Conservation (phyloP, 768 basidiomycete genomes). For the Boletus rubropictus region DNA sequence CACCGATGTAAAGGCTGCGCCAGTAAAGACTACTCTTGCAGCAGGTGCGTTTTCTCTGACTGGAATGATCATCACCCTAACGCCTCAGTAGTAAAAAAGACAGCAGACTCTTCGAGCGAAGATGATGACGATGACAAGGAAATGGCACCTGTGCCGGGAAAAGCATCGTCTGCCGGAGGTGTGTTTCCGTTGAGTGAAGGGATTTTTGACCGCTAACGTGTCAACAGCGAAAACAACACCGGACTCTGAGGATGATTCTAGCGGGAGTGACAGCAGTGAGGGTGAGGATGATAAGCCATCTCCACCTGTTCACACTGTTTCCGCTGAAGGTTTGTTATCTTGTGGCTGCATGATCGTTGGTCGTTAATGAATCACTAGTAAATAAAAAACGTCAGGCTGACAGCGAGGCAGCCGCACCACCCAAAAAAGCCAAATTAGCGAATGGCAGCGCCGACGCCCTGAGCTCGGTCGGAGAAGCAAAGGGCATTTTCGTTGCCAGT, state of each 20-base stretch:
- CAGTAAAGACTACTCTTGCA: slow-evolving; percentile 41
- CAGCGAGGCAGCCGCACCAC: slow-evolving; percentile 47
- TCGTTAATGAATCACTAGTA: slow-evolving; percentile 2
- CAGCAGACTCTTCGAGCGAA: background rate
- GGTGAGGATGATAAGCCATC: slow-evolving; percentile 1
- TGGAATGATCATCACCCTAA: background rate
- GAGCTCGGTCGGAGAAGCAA: slow-evolving; percentile 42
- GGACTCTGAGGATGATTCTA: slow-evolving; percentile 4
- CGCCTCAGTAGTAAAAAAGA: background rate
- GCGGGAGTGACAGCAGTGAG: slow-evolving; percentile 6
- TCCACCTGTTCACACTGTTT: slow-evolving; percentile 40
- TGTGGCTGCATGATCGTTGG: background rate
- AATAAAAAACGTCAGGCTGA: slow-evolving; percentile 79
- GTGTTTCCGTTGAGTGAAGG: background rate
- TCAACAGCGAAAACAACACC: background rate
- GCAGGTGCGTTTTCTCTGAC: slow-evolving; percentile 17
- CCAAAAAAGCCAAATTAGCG: slow-evolving; percentile 80
- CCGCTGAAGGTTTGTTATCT: slow-evolving; percentile 35
- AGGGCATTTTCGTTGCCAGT: slow-evolving; percentile 84
- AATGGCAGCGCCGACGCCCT: slow-evolving; percentile 41
- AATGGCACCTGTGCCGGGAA: slow-evolving; percentile 33
- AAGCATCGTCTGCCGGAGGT: slow-evolving; percentile 36
- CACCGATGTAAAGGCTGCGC: slow-evolving; percentile 12
- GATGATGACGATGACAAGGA: background rate
- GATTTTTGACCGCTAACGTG: background rate